phyloP scores from a whole-genome alignment of 2,329 filamentous ascomycete species.

The Pestalotiopsis sp. region DNA sequence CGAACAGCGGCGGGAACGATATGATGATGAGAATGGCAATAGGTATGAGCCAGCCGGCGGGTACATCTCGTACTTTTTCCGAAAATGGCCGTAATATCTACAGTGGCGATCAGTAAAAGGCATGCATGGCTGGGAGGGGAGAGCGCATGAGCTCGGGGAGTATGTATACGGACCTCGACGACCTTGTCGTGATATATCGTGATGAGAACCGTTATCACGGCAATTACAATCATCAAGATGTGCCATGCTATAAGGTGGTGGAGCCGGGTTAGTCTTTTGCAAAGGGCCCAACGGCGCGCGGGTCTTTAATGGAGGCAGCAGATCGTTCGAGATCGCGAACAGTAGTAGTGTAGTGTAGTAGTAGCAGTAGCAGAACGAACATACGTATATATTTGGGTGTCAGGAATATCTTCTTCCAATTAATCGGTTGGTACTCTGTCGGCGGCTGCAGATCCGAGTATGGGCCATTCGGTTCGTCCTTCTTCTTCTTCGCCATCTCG shows the following conservation, averaged over 20 bases:
- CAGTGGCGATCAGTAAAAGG: neutral
- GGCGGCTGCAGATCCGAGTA: constrained; percentile 18
- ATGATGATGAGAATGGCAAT: constrained; percentile 40
- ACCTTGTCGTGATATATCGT: constrained; percentile 41
- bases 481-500: constrained; percentile 10
- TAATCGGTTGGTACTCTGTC: constrained; percentile 35
- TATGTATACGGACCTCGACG: constrained; percentile 29
- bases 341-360: neutral
- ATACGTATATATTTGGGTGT: constrained; percentile 36
- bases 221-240: constrained; percentile 31
- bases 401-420: constrained; percentile 37
- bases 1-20: constrained; percentile 44
- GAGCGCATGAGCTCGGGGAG: too few relatives aligned
- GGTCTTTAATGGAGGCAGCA: constrained; percentile 9
- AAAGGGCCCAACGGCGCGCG: neutral
- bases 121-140: neutral
- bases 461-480: neutral
- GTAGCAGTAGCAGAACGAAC: neutral
- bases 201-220: constrained; percentile 34
- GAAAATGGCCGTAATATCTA: constrained; percentile 37
- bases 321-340: neutral
- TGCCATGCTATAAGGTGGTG: constrained; percentile 21
- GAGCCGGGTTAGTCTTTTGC: neutral
- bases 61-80: constrained; percentile 38
- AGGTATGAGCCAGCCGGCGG: constrained; percentile 42